Base-by-base conservation (phyloP, 2,329 filamentous ascomycete species). In the Colletotrichum liriopes region DNA sequence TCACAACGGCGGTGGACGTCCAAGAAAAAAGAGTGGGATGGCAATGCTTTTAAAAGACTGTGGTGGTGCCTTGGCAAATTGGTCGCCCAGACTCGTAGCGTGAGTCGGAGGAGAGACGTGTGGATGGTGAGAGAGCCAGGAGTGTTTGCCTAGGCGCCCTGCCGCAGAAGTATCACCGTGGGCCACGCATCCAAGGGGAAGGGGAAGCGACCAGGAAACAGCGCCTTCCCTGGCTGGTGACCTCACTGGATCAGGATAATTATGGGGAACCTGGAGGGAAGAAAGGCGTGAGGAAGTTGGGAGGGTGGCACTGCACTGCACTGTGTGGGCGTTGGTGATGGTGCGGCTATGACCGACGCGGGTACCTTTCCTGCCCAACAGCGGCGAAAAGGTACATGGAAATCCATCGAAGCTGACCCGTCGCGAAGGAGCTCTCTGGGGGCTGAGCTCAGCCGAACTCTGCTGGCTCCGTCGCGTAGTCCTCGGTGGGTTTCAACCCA, bases 11-110 rank as follows among this genome's bases (percentile, higher is more conserved):
- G 39, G 47, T 41, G 35, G 35, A 58, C 7, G 52, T 20, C 62
- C 56, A 63, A 51, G 58, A 37, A 69, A 69, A 58, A 67, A 61
- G 64, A 71, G 68, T 63, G 68, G 68, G 65, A 71, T 71, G n/a
- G 58, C 58, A 62, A 71, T 63, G 51, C 51, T 61, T 67, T 67
- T 71, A 67, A 64, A 41, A 56, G 65, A 37, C 23, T 43, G 67
- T 35, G 32, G 49, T 59, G 49, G 37, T 71, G 61, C 58, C 67
- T 71, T 71, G 68, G 68, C 68, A 58, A 35, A 67, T 29, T 68
- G 64, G 68, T 52, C 51, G 56, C 56, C 49, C 35, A 66, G 67
- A 52, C 62, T 59, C 32, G 62, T 66, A 60, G 67, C 52, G 67
- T 59, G 45, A 37, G 54, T 45, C 32, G 26, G 45, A 45, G 43